Conservation (phyloP, 2,329 filamentous ascomycete species). For the Moelleriella libera region DNA sequence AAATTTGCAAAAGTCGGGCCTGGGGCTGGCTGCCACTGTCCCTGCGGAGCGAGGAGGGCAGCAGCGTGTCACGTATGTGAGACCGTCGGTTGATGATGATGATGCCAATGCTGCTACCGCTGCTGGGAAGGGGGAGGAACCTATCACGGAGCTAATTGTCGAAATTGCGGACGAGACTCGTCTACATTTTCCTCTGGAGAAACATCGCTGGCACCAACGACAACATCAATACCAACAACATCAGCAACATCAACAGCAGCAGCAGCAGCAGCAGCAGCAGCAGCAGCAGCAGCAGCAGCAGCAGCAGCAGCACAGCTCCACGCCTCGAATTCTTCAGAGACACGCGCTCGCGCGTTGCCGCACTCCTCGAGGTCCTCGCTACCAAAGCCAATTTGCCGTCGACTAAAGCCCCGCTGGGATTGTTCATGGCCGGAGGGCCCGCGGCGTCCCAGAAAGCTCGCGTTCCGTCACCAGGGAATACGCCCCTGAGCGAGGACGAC, state of each 20-base stretch:
- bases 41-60: too few relatives aligned
- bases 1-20: slow-evolving; percentile 76
- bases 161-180: slow-evolving; percentile 55
- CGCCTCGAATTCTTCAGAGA: slow-evolving; percentile 63
- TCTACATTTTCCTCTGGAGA: slow-evolving; percentile 28
- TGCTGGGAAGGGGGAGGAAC: too few relatives aligned
- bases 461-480: slow-evolving; percentile 51
- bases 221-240: too few relatives aligned
- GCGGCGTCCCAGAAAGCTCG: slow-evolving; percentile 34
- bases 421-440: slow-evolving; percentile 53
- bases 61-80: too few relatives aligned
- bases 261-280: too few relatives aligned
- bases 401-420: slow-evolving; percentile 44
- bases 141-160: slow-evolving; percentile 56
- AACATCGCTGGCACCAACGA: too few relatives aligned
- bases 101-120: too few relatives aligned
- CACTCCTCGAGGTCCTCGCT: slow-evolving; percentile 67
- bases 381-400: slow-evolving; percentile 61
- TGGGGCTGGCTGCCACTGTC: not conserved
- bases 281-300: too few relatives aligned
- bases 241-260: too few relatives aligned
- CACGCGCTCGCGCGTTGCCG: slow-evolving; percentile 54
- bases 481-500: slow-evolving; percentile 56
- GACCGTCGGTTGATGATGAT: too few relatives aligned
- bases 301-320: slow-evolving; percentile 3